These are phyloP conservation scores for Clarireedia monteithiana DNA, from an alignment of 2,329 filamentous ascomycete species.

Conservation along the genomic window DNA sequence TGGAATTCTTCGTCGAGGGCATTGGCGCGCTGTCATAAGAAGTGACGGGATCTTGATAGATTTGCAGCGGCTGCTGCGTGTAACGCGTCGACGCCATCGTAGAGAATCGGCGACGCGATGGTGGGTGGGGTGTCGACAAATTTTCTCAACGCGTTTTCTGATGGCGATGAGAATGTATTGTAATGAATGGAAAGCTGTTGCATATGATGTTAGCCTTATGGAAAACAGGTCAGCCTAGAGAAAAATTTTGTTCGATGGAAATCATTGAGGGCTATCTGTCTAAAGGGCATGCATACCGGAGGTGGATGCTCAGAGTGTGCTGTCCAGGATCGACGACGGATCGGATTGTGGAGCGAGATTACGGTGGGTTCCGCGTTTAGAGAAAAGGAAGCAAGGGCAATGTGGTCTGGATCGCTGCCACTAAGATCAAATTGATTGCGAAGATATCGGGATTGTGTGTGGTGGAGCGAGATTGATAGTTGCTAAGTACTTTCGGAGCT, in stretches of 20 bases:
- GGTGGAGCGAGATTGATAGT: not conserved
- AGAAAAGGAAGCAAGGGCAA: conserved; percentile 23
- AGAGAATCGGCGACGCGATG: conserved; percentile 21
- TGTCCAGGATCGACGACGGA: conserved; percentile 23
- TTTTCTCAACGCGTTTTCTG: conserved; percentile 32
- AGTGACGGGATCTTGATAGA: conserved; percentile 48
- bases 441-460: not conserved
- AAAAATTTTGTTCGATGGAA: conserved; percentile 11
- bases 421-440: conserved; percentile 7
- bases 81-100: conserved; percentile 47
- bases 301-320: conserved; percentile 23
- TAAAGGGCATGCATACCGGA: conserved; percentile 20
- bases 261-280: conserved; percentile 16
- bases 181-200: conserved; percentile 10
- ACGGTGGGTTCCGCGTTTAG: conserved; percentile 23
- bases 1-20: conserved; percentile 21
- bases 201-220: conserved; percentile 18
- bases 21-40: conserved; percentile 32
- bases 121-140: not conserved
- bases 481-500: not conserved
- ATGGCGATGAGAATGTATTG: conserved; percentile 54
- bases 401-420: conserved; percentile 6
- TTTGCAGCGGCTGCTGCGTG: conserved; percentile 44
- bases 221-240: conserved; percentile 9
- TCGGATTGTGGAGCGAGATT: conserved; percentile 29